Conservation (phyloP, 2,329 filamentous ascomycete genomes). For the Microcyclospora tardicrescens region DNA sequence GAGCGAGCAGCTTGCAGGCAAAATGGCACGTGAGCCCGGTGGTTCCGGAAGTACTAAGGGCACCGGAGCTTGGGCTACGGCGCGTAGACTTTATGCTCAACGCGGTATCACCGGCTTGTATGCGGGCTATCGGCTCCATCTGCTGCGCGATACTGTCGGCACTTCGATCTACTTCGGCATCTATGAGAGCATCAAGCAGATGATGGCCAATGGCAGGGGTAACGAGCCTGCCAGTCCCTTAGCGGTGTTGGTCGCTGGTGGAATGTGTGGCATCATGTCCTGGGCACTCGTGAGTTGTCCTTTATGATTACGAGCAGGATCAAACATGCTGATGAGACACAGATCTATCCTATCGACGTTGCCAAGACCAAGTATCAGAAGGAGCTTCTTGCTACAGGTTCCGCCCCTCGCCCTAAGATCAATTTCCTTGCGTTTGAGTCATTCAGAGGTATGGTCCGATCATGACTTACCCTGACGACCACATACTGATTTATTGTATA, state of each 20-base stretch:
- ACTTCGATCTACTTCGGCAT: conserved; percentile 82
- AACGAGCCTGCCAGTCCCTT: conserved; percentile 64
- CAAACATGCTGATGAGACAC: conserved; percentile 3
- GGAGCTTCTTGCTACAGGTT: conserved; percentile 60
- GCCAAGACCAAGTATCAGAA: conserved; percentile 79
- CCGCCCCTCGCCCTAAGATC: conserved; percentile 48
- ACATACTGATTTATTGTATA: conserved; percentile 7
- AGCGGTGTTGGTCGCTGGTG: conserved; percentile 65
- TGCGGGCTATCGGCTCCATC: conserved; percentile 65
- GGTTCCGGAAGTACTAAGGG: conserved; percentile 6
- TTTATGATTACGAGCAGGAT: conserved; percentile 1
- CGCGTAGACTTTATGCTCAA: conserved; percentile 63
- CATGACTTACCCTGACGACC: not conserved
- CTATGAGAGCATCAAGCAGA: conserved; percentile 75
- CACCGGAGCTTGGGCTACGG: conserved; percentile 37
- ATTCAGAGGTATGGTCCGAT: conserved; percentile 51
- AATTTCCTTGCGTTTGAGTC: conserved; percentile 64
- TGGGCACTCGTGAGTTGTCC: conserved; percentile 57
- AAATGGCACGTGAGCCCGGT: conserved; percentile 43
- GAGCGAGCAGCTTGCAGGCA: conserved; percentile 70
- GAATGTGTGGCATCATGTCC: conserved; percentile 68
- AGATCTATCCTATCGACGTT: conserved; percentile 56
- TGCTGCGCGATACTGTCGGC: conserved; percentile 75
- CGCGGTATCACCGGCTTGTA: conserved; percentile 63
- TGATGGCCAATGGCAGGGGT: conserved; percentile 62